These are phyloP conservation scores for Phytophthora citricola DNA, from an alignment of 352 stramenopile genomes.

Conservation along the genomic window DNA sequence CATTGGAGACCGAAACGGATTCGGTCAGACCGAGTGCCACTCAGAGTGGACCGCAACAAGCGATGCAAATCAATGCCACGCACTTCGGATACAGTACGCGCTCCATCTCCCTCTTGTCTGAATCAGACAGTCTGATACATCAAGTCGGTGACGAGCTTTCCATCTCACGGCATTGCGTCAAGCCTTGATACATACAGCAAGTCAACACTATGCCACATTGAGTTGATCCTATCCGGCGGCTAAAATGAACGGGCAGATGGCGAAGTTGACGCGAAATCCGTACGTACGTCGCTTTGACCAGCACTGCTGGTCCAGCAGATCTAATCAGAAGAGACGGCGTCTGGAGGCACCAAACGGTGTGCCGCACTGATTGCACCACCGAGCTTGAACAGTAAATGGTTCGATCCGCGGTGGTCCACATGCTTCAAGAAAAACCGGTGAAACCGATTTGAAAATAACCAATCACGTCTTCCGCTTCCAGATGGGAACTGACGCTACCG, in stretches of 20 bases:
- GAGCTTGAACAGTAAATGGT: neutral
- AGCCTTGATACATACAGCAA: slow-evolving; percentile 1
- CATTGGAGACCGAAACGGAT: too few relatives aligned
- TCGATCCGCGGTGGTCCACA: slow-evolving; percentile 9
- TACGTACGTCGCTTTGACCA: neutral
- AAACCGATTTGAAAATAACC: neutral
- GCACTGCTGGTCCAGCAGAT: neutral
- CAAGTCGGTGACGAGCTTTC: slow-evolving; percentile 19
- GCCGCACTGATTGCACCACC: slow-evolving; percentile 28
- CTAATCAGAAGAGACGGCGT: slow-evolving; percentile 11
- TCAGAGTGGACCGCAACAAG: neutral
- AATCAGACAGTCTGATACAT: slow-evolving; percentile 21
- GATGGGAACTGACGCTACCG: slow-evolving; percentile 13
- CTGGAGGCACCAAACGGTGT: slow-evolving; percentile 26
- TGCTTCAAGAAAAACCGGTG: neutral
- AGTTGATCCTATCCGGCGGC: neutral
- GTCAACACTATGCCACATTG: neutral
- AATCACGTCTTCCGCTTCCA: slow-evolving; percentile 8
- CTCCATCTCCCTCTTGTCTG: slow-evolving; percentile 16
- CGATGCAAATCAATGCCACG: slow-evolving; percentile 26
- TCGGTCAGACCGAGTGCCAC: too few relatives aligned
- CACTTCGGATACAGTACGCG: slow-evolving; percentile 30
- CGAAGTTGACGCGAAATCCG: too few relatives aligned
- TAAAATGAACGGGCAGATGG: too few relatives aligned
- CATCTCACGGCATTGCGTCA: slow-evolving; percentile 6